Evolutionary conservation across 257 asterid genomes (phyloP).

Genomic region (Salvia rosmarinus): DNA sequence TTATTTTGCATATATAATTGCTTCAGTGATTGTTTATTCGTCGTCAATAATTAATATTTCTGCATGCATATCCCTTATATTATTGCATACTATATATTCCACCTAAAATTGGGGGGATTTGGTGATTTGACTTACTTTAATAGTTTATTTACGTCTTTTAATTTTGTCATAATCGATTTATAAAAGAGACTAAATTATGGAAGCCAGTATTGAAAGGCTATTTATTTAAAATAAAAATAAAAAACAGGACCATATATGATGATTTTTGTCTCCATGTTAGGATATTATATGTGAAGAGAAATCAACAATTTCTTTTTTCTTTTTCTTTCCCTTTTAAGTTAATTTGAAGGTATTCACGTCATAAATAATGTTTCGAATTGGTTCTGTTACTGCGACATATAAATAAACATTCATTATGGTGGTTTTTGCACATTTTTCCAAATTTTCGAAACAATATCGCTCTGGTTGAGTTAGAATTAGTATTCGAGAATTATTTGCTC

Average conservation of each 20-base stretch:
- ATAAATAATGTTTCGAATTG: too few relatives aligned
- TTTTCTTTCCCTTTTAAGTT: too few relatives aligned
- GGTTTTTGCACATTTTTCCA: too few relatives aligned
- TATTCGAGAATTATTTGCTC: too few relatives aligned
- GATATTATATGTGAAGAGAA: not conserved
- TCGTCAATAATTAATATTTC: slow-evolving; percentile 2
- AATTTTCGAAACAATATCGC: too few relatives aligned
- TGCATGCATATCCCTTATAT: slow-evolving; percentile 13
- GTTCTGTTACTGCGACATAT: too few relatives aligned
- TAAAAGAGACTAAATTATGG: not conserved
- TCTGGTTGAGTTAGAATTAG: too few relatives aligned
- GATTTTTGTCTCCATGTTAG: not conserved
- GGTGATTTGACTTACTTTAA: not conserved
- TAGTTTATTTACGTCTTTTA: not conserved
- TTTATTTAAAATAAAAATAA: not conserved
- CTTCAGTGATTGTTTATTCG: not conserved
- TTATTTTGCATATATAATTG: not conserved
- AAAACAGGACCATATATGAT: not conserved
- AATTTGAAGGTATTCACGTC: too few relatives aligned
- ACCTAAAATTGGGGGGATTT: not conserved
- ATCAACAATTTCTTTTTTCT: not conserved
- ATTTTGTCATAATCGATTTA: not conserved
- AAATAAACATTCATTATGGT: too few relatives aligned
- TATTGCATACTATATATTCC: not conserved
- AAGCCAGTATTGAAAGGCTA: not conserved